phyloP scores from a whole-genome alignment of 805 yeast species.

The Wickerhamiella kazuoi region DNA sequence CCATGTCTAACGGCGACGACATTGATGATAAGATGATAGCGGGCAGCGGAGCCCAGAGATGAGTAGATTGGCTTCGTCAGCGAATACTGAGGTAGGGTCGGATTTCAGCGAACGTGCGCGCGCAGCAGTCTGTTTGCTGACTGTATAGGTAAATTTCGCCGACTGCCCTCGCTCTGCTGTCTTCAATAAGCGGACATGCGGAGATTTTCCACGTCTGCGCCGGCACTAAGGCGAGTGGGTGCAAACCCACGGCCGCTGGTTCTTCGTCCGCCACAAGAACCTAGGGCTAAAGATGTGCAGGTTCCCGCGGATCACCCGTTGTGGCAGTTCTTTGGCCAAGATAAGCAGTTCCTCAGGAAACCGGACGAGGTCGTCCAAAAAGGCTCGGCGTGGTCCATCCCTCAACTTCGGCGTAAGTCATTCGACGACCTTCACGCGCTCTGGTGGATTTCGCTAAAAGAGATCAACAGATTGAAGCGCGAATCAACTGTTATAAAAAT shows the following conservation, averaged over 20 bases:
- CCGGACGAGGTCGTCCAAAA: constrained; percentile 27
- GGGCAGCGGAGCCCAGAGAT: too few relatives aligned
- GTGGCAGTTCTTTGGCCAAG: constrained; percentile 72
- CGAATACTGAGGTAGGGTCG: too few relatives aligned
- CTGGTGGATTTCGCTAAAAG: constrained; percentile 78
- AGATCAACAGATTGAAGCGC: constrained; percentile 60
- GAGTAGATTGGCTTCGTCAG: too few relatives aligned
- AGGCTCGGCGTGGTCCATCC: constrained; percentile 68
- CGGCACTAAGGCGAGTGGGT: constrained; percentile 23
- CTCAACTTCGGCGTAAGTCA: constrained; percentile 76
- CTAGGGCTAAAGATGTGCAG: constrained; percentile 53
- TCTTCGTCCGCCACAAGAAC: constrained; percentile 70
- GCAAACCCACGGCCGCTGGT: constrained; percentile 30
- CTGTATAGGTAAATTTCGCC: too few relatives aligned
- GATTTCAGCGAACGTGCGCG: too few relatives aligned
- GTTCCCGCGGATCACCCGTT: constrained; percentile 79
- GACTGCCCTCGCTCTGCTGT: too few relatives aligned
- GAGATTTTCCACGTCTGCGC: constrained; percentile 3
- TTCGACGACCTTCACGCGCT: constrained; percentile 81
- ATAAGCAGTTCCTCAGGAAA: constrained; percentile 39
- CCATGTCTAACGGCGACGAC: constrained; percentile 77
- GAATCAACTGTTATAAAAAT: constrained; percentile 46
- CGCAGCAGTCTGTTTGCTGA: too few relatives aligned
- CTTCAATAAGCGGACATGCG: too few relatives aligned
- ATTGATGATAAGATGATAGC: too few relatives aligned